These are phyloP conservation scores for Neurospora sp. DNA, from an alignment of 495 filamentous ascomycete species.

Conservation along the genomic window DNA sequence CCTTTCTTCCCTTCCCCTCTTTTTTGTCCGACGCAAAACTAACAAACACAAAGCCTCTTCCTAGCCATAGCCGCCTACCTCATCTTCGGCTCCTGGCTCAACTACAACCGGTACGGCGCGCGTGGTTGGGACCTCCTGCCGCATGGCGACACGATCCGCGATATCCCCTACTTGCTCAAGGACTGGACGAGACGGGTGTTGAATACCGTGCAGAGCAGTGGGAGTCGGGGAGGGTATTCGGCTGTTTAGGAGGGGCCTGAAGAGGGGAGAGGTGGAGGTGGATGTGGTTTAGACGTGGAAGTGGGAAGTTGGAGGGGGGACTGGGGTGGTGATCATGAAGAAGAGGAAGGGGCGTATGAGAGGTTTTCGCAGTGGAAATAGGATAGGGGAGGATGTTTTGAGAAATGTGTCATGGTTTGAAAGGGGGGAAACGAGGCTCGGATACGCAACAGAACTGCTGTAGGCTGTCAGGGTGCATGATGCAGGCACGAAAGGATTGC, in stretches of 20 bases:
- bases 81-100: conserved; percentile 97
- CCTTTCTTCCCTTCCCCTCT: neutral
- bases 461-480: neutral
- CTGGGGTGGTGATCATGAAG: conserved; percentile 6
- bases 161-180: conserved; percentile 83
- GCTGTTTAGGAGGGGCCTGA: conserved; percentile 52
- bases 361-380: conserved; percentile 26
- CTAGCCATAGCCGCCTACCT: conserved; percentile 79
- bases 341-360: conserved; percentile 21
- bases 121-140: conserved; percentile 93
- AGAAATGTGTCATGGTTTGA: neutral
- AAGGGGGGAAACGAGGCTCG: neutral
- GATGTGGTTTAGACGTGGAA: neutral
- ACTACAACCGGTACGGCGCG: conserved; percentile 94
- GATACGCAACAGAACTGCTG: neutral
- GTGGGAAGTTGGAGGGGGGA: neutral
- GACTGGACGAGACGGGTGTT: conserved; percentile 73
- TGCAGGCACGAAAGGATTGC: neutral
- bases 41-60: conserved; percentile 52
- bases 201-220: conserved; percentile 72
- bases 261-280: conserved; percentile 9
- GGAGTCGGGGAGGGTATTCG: conserved; percentile 82
- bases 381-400: neutral
- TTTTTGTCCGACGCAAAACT: conserved; percentile 3
- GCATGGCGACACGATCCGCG: conserved; percentile 83